Evolutionary conservation across 2,329 filamentous ascomycete genomes (phyloP).

Genomic region (Aspergillus quadrilineatus): DNA sequence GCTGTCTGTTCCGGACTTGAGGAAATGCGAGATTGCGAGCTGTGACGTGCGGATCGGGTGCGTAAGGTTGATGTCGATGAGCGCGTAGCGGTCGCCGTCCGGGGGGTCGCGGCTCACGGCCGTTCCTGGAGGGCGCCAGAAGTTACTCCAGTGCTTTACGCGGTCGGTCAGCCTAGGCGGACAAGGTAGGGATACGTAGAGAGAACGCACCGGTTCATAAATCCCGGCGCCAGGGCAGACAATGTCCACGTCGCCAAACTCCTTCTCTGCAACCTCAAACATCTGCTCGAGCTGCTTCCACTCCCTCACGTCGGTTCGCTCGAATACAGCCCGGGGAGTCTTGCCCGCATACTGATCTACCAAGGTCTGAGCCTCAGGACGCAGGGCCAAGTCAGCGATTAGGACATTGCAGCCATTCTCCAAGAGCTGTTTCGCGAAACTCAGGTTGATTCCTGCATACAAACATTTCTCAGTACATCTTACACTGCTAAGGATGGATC

Average conservation of each 20-base stretch:
- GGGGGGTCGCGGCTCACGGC: conserved; percentile 43
- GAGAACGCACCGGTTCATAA: conserved; percentile 41
- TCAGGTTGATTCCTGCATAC: conserved; percentile 46
- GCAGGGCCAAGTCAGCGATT: conserved; percentile 46
- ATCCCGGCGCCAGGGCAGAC: conserved; percentile 50
- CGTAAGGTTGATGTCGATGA: conserved; percentile 53
- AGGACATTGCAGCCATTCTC: conserved; percentile 48
- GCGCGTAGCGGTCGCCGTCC: conserved; percentile 43
- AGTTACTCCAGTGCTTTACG: conserved; percentile 47
- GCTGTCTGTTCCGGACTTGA: conserved; percentile 29
- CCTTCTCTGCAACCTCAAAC: conserved; percentile 49
- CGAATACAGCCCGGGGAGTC: conserved; percentile 41
- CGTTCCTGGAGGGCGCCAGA: conserved; percentile 51
- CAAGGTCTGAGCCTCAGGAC: conserved; percentile 45
- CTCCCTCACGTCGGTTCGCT: conserved; percentile 49
- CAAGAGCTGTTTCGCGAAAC: conserved; percentile 45
- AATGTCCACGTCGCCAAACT: conserved; percentile 50
- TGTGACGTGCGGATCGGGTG: conserved; percentile 55
- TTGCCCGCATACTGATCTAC: conserved; percentile 38
- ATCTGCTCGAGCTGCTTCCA: conserved; percentile 52
- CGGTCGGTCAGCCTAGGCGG: background rate
- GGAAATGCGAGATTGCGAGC: conserved; percentile 51
- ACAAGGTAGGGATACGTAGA: background rate
- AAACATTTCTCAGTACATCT: background rate
- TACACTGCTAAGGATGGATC: background rate